Conservation (phyloP, 768 basidiomycete genomes). For the Phylloporus sp. region DNA sequence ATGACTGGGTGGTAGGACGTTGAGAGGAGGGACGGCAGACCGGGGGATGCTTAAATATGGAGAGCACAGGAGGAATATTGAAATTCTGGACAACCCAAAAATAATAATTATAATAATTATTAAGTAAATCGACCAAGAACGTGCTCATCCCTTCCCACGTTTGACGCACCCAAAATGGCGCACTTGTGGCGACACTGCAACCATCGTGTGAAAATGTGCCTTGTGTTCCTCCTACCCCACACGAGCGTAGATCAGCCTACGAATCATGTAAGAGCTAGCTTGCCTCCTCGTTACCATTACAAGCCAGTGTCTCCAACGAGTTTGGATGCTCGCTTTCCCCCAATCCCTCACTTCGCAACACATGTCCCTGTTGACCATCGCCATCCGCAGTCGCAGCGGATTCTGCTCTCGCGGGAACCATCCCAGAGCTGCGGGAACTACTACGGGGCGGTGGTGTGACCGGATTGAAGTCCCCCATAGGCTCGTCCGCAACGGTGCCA, state of each 20-base stretch:
- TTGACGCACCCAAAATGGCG: slow-evolving; percentile 11
- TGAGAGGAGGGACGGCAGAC: slow-evolving; percentile 17
- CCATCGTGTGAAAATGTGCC: neutral
- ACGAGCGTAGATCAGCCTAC: slow-evolving; percentile 15
- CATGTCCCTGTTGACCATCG: neutral
- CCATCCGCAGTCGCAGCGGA: slow-evolving; percentile 2
- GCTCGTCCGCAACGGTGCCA: slow-evolving; percentile 11
- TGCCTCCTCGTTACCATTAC: slow-evolving; percentile 12
- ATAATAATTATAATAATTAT: slow-evolving; percentile 2
- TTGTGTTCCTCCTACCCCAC: neutral
- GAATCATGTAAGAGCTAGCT: slow-evolving; percentile 16
- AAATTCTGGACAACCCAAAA: slow-evolving; percentile 24
- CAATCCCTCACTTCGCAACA: slow-evolving; percentile 1
- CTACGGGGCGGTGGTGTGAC: slow-evolving; percentile 21
- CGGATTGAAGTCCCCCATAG: slow-evolving; percentile 13
- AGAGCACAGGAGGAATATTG: slow-evolving; percentile 35
- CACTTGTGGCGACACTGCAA: slow-evolving; percentile 6
- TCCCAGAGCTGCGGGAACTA: slow-evolving; percentile 15
- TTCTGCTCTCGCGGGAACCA: slow-evolving; percentile 7
- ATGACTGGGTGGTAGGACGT: slow-evolving; percentile 13
- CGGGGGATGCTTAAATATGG: slow-evolving; percentile 33
- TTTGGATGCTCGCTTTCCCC: slow-evolving; percentile 8
- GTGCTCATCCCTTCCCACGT: slow-evolving; percentile 17
- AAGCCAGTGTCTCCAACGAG: slow-evolving; percentile 6
- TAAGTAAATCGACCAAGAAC: slow-evolving; percentile 4